Percentiles rank a stretch among this genome's conserved stretches.
Conservation (phyloP, 2,329 filamentous ascomycete species). For the Neofusicoccum sp. region DNA sequence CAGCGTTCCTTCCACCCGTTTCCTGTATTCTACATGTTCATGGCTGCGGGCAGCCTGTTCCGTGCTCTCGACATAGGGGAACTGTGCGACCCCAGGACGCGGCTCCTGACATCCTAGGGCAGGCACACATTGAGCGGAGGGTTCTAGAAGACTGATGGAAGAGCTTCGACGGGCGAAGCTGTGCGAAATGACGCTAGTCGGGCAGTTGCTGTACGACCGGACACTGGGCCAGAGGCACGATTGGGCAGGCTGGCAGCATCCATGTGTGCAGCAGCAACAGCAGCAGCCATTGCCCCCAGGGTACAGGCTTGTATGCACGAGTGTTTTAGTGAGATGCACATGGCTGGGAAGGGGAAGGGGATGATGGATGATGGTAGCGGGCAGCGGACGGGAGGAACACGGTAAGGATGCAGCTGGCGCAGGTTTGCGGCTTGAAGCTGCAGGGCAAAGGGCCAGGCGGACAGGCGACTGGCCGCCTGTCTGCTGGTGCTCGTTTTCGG, state of each 20-base stretch:
- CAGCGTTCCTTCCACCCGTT: neutral
- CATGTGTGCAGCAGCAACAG: neutral
- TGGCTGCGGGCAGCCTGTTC: neutral
- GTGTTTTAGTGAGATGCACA: constrained; percentile 13
- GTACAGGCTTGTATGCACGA: constrained; percentile 11
- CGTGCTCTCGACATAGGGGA: neutral
- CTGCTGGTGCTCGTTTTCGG: constrained; percentile 14
- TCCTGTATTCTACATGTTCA: neutral
- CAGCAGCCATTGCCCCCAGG: neutral
- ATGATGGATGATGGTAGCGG: neutral
- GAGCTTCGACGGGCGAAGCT: neutral
- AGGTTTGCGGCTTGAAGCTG: neutral
- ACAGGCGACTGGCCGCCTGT: neutral
- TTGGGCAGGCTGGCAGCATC: constrained; percentile 8
- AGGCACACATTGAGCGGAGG: neutral
- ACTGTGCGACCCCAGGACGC: neutral
- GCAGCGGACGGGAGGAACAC: constrained; percentile 6
- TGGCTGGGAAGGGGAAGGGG: neutral
- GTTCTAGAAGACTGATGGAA: constrained; percentile 16
- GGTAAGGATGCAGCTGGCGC: neutral
- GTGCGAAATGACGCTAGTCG: neutral
- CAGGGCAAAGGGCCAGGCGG: constrained; percentile 1
- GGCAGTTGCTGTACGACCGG: constrained; percentile 9
- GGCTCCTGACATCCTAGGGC: constrained; percentile 6
- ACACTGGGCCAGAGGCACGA: neutral